These are phyloP conservation scores for Vigna angularis DNA, from an alignment of 306 rosid genomes.

Conservation along the genomic window DNA sequence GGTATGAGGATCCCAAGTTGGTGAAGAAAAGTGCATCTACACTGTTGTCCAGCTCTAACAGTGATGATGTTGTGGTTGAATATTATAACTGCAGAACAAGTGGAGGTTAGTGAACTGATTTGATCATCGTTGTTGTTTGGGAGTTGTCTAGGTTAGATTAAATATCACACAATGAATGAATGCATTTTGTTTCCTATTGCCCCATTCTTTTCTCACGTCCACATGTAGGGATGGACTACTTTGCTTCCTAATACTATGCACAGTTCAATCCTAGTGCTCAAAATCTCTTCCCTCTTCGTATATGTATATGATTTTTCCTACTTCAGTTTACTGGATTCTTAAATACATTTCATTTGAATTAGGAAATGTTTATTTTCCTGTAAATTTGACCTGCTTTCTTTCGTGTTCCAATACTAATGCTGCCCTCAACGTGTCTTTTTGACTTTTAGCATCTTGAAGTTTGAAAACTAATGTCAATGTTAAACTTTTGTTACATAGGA, in stretches of 20 bases:
- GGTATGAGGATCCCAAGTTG: constrained; percentile 77
- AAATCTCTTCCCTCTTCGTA: constrained; percentile 6
- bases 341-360: background rate
- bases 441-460: constrained; percentile 17
- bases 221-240: constrained; percentile 9
- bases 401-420: constrained; percentile 25
- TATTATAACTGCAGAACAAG: constrained; percentile 70
- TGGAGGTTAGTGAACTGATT: constrained; percentile 65
- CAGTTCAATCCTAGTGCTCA: background rate
- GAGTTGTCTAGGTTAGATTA: constrained; percentile 31
- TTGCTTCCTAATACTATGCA: background rate
- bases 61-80: constrained; percentile 57
- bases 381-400: constrained; percentile 24
- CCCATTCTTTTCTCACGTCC: constrained; percentile 9
- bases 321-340: constrained; percentile 3
- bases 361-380: constrained; percentile 14
- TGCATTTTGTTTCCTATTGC: constrained; percentile 24
- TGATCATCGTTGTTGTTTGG: constrained; percentile 33
- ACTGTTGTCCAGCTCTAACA: constrained; percentile 49
- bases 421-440: constrained; percentile 15
- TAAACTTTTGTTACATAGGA: constrained; percentile 56
- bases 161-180: background rate
- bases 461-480: constrained; percentile 39
- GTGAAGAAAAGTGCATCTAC: constrained; percentile 63
- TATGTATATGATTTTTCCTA: constrained; percentile 1